These are phyloP conservation scores for Drosera capensis DNA, from an alignment of 148 eudicot species.

Conservation along the genomic window DNA sequence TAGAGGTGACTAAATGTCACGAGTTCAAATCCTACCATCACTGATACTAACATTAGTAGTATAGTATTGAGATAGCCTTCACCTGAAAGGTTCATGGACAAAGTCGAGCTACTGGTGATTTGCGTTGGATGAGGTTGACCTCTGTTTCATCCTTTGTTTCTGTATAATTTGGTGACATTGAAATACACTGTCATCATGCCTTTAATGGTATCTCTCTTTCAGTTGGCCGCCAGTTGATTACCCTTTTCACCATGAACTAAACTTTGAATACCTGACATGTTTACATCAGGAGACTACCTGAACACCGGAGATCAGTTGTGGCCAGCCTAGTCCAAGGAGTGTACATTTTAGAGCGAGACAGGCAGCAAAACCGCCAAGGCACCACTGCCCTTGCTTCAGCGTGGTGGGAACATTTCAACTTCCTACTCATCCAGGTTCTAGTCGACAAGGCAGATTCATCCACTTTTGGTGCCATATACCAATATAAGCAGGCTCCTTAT, in stretches of 20 bases:
- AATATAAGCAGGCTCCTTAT: constrained; percentile 18
- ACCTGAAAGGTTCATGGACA: too few relatives aligned
- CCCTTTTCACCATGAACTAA: not conserved
- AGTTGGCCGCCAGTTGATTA: not conserved
- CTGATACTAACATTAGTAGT: too few relatives aligned
- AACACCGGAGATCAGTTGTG: constrained; percentile 42
- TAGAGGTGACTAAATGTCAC: too few relatives aligned
- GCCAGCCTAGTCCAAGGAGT: constrained; percentile 78
- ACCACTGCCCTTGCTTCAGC: constrained; percentile 46
- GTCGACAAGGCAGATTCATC: constrained; percentile 39
- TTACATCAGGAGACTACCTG: constrained; percentile 24
- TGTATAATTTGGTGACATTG: too few relatives aligned
- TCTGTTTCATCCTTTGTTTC: too few relatives aligned
- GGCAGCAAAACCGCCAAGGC: constrained; percentile 33
- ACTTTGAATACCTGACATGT: not conserved
- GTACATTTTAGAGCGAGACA: constrained; percentile 54
- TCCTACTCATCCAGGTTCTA: constrained; percentile 22
- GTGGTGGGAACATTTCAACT: constrained; percentile 67
- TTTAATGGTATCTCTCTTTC: too few relatives aligned
- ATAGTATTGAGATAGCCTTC: too few relatives aligned
- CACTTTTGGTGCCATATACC: constrained; percentile 50
- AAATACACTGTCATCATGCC: too few relatives aligned
- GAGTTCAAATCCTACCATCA: too few relatives aligned
- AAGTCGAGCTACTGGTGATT: too few relatives aligned
- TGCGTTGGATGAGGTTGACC: too few relatives aligned